phyloP scores from a whole-genome alignment of 1,284 basidiomycete species.

The Singerocomus rubriflavus region DNA sequence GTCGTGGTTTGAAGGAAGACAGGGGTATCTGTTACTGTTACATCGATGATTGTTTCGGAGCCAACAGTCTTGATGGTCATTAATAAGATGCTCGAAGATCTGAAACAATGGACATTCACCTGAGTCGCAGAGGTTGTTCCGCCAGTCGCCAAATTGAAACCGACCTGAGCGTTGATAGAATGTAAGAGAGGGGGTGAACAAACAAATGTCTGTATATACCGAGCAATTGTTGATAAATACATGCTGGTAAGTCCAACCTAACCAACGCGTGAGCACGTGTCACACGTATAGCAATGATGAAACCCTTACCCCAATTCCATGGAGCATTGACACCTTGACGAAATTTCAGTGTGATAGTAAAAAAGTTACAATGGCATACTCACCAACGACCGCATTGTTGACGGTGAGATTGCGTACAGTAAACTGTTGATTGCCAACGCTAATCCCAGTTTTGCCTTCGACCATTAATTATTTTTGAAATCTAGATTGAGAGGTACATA shows the following conservation, averaged over 20 bases:
- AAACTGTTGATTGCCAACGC: constrained; percentile 34
- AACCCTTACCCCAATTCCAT: constrained; percentile 45
- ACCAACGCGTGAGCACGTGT: not conserved
- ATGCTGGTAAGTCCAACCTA: constrained; percentile 46
- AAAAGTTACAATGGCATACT: not conserved
- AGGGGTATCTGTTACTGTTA: constrained; percentile 38
- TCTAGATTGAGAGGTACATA: constrained; percentile 6
- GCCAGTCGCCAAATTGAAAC: constrained; percentile 46
- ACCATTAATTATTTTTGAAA: not conserved
- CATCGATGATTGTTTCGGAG: constrained; percentile 49
- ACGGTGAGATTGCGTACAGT: constrained; percentile 35
- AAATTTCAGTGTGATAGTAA: constrained; percentile 3
- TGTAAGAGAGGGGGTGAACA: not conserved
- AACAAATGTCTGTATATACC: constrained; percentile 12
- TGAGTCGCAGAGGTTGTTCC: constrained; percentile 34
- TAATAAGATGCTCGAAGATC: not conserved
- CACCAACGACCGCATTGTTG: constrained; percentile 40
- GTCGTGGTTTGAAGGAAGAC: constrained; percentile 28
- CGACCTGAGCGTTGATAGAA: constrained; percentile 29
- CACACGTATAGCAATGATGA: not conserved
- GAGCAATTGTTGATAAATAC: constrained; percentile 49
- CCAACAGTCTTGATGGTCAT: constrained; percentile 36
- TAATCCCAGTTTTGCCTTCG: constrained; percentile 35
- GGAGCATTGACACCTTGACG: constrained; percentile 33
- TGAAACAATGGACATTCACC: constrained; percentile 13